These are phyloP conservation scores for Penicillium sp. DNA, from an alignment of 2,329 filamentous ascomycete genomes.

Conservation along the genomic window DNA sequence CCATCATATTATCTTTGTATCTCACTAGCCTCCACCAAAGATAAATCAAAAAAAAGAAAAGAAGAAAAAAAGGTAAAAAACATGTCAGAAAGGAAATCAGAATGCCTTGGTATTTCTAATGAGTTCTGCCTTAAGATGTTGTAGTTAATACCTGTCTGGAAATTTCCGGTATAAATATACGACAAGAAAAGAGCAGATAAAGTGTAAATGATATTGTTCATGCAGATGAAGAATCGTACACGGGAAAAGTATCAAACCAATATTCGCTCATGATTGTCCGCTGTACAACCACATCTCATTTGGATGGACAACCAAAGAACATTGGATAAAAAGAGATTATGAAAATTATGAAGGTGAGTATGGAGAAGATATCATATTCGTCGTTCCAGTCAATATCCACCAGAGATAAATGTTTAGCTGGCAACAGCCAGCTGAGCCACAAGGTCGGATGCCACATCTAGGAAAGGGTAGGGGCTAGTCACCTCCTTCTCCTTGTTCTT, in stretches of 20 bases:
- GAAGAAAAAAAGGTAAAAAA: neutral
- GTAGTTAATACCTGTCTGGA: neutral
- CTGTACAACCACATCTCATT: conserved; percentile 13
- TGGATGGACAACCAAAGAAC: neutral
- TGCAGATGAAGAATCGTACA: conserved; percentile 6
- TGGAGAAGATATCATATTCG: conserved; percentile 9
- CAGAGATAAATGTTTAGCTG: conserved; percentile 46
- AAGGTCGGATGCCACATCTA: conserved; percentile 87
- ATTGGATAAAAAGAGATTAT: conserved; percentile 4
- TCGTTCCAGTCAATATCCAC: conserved; percentile 1
- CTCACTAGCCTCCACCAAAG: too few relatives aligned
- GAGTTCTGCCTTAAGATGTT: neutral
- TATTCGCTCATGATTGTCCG: conserved; percentile 18
- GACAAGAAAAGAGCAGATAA: neutral
- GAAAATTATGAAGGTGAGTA: conserved; percentile 4
- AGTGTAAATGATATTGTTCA: neutral
- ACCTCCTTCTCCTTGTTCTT: conserved; percentile 87
- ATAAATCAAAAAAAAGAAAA: neutral
- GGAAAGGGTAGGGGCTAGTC: conserved; percentile 90
- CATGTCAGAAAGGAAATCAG: neutral
- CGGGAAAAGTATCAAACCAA: conserved; percentile 9
- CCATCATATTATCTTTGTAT: too few relatives aligned
- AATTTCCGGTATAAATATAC: neutral
- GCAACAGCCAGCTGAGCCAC: conserved; percentile 91
- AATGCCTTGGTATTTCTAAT: neutral